Base-by-base conservation (phyloP, 495 filamentous ascomycete species). In the Penicillium bialowiezense region DNA sequence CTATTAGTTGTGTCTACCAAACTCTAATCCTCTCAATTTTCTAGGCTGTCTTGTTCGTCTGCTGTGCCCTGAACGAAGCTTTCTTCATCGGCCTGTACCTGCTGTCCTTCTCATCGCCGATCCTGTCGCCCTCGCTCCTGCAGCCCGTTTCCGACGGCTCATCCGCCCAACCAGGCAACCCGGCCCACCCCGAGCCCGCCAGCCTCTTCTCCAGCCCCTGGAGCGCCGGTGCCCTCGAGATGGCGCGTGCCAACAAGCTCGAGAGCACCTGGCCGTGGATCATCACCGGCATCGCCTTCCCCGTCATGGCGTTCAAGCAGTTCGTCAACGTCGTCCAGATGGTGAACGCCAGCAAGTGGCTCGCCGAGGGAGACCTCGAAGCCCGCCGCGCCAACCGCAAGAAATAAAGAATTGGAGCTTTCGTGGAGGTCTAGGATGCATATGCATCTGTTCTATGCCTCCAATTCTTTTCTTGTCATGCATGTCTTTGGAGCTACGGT, bases 41-140 rank as follows among this genome's bases (percentile, higher is more conserved):
- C 2, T 62, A 98, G 95, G 86, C 75, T 50, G 91, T 99, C 15
- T 79, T 99, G 46, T 97, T 97, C 77, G 61, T 88, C 52, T 89
- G 87, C 74, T 99, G 95, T 70, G 78, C 82, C 37, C 72, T 93
- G 28, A 97, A 97, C 69, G 95, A 99, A 69, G 67, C 88, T 49
- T 97, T 96, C 78, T 99, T 97, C 77, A 91, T 99, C 64, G 91
- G 90, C 36, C 80, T 97, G 54, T 99, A 99, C 75, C 88, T 99
- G 35, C 83, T 99, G 36, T 96, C 91, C 57, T 99, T 99, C 80
- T 90, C 86, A 37, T 91, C 87, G 31, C 91, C 91, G 1, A 77
- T 79, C 21, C 81, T 97, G 47, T 91, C 89, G 2, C 90, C 91
- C 0, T 87, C 86, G 21, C 87, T 97, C 14, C 82, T 96, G 32